Evolutionary conservation across 257 asterid genomes (phyloP).

Genomic region (Hygrophila difformis): DNA sequence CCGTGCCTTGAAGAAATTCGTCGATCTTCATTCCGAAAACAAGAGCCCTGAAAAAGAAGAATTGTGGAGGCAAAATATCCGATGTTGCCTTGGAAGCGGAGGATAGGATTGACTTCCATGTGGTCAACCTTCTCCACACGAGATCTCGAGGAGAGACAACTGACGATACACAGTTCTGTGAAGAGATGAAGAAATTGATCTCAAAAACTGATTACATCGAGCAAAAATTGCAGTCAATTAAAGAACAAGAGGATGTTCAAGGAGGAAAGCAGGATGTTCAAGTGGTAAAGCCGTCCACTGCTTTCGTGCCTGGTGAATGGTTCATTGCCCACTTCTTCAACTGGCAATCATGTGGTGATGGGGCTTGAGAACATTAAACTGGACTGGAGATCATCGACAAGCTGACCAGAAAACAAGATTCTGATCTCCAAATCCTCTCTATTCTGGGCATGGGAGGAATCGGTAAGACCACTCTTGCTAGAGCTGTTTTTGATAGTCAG

Average conservation of each 20-base stretch:
- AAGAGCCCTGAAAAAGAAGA: neutral
- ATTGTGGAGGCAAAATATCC: neutral
- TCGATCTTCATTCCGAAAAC: neutral
- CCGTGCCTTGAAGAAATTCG: neutral
- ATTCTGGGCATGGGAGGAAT: neutral
- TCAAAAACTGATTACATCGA: neutral
- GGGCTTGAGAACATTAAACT: no score
- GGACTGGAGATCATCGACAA: no score
- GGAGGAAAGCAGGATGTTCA: no score
- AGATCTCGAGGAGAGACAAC: neutral
- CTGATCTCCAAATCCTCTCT: neutral
- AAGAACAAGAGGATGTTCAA: no score
- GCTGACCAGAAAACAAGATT: no score
- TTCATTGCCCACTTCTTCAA: no score
- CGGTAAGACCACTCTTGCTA: neutral
- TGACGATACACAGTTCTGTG: no score
- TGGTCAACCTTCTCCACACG: neutral
- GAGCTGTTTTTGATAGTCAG: neutral
- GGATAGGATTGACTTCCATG: neutral
- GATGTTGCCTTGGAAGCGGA: neutral
- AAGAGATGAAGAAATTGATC: neutral
- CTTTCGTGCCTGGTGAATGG: no score
- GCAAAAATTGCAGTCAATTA: no score
- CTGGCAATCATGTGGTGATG: no score
- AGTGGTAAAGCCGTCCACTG: no score